Evolutionary conservation across 2,329 filamentous ascomycete species (phyloP).

Genomic region (Calonectria multiphialidica): DNA sequence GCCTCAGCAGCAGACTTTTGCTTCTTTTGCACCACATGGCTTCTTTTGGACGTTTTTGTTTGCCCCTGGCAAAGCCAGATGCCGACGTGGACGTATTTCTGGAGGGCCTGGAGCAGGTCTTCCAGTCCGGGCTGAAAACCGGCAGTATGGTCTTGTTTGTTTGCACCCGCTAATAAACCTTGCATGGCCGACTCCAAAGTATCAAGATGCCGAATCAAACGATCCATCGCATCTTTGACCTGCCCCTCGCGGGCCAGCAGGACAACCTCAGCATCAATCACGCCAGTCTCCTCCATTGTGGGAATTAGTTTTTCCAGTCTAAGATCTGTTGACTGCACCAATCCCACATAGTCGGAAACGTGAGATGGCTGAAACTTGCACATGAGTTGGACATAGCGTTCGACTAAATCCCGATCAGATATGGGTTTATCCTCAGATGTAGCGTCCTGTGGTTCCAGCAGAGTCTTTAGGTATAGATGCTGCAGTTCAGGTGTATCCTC

Average conservation of each 20-base stretch:
- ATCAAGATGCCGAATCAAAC: slow-evolving; percentile 83
- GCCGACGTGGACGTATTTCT: slow-evolving; percentile 92
- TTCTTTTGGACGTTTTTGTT: slow-evolving; percentile 69
- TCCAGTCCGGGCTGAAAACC: slow-evolving; percentile 73
- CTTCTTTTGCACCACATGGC: slow-evolving; percentile 62
- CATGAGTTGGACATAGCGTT: slow-evolving; percentile 91
- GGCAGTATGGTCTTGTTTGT: slow-evolving; percentile 64
- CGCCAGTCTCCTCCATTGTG: slow-evolving; percentile 88
- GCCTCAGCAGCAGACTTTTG: slow-evolving; percentile 56
- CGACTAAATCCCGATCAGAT: slow-evolving; percentile 74
- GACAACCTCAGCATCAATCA: slow-evolving; percentile 92
- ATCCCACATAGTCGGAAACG: slow-evolving; percentile 86
- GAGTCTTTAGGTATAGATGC: slow-evolving; percentile 79
- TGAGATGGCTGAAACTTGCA: slow-evolving; percentile 85
- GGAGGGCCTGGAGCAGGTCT: slow-evolving; percentile 80
- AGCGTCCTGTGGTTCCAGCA: slow-evolving; percentile 74
- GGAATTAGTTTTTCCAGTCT: slow-evolving; percentile 85
- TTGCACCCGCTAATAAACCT: slow-evolving; percentile 75
- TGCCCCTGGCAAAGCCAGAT: slow-evolving; percentile 96
- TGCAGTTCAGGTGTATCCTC: slow-evolving; percentile 73
- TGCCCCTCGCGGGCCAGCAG: slow-evolving; percentile 92
- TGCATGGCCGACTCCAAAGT: slow-evolving; percentile 84
- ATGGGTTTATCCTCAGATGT: slow-evolving; percentile 46
- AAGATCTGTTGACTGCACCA: slow-evolving; percentile 82
- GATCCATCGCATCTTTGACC: slow-evolving; percentile 83